Conservation (phyloP, 1,284 basidiomycete species). For the Apiotrichum gamsii region DNA sequence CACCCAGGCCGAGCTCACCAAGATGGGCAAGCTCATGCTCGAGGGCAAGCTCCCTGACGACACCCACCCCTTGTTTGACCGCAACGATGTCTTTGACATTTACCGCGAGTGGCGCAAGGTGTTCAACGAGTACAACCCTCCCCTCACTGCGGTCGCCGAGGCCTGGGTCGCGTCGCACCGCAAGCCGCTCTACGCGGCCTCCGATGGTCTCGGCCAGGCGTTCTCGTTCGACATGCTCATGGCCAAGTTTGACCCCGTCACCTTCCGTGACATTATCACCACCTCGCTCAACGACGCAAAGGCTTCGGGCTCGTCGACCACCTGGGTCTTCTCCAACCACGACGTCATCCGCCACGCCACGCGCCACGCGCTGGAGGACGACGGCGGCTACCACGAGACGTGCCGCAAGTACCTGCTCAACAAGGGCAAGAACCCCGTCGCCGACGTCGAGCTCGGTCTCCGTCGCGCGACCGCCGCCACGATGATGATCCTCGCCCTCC, state of each 20-base stretch:
- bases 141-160: slow-evolving; percentile 42
- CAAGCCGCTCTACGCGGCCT: slow-evolving; percentile 34
- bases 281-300: slow-evolving; percentile 22
- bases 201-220: slow-evolving; percentile 33
- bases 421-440: slow-evolving; percentile 14
- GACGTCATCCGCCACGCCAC: slow-evolving; percentile 39
- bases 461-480: slow-evolving; percentile 30
- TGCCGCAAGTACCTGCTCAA: slow-evolving; percentile 19
- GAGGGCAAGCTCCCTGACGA: slow-evolving; percentile 17
- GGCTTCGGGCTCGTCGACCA: slow-evolving; percentile 25
- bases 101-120: slow-evolving; percentile 38
- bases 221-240: slow-evolving; percentile 44
- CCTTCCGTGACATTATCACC: slow-evolving; percentile 23
- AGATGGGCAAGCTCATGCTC: slow-evolving; percentile 12
- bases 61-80: slow-evolving; percentile 30
- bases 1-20: slow-evolving; percentile 12
- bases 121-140: slow-evolving; percentile 42
- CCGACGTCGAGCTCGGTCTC: slow-evolving; percentile 27
- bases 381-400: slow-evolving; percentile 15
- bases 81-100: slow-evolving; percentile 35
- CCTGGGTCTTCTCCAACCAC: slow-evolving; percentile 42
- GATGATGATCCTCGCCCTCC: slow-evolving; percentile 36
- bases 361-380: slow-evolving; percentile 29
- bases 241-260: slow-evolving; percentile 23
- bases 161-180: slow-evolving; percentile 34